Evolutionary conservation across 2,329 filamentous ascomycete species (phyloP), one percentile per base, ranked within the genome.

Genomic region (Teratosphaeria epicoccoides): DNA sequence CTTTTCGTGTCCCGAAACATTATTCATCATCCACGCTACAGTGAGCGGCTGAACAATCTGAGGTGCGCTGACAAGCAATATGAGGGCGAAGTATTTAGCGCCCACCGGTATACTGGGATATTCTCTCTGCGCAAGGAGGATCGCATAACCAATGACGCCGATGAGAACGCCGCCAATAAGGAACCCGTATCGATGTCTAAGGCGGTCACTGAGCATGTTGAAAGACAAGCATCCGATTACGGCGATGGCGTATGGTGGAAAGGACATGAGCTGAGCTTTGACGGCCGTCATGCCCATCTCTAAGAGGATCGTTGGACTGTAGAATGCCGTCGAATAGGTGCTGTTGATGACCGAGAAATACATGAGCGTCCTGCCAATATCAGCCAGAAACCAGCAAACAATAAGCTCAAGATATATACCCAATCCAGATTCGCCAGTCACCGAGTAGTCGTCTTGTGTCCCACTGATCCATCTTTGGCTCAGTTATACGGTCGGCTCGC

Each of bases 301-400:
- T 53, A 76, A 71, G 47, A 88, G 84, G 51, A 89, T 82, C 0
- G 84, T 84, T 0, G 71, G 72, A 22, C 74, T 56, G 61, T 73
- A 75, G 22, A 75, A 70, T 17, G 62, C 63, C 6, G 66, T 70
- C 6, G 67, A 68, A 47, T 77, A 75, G 3, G 73, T 74, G 0
- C 73, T 74, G 37, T 73, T 75, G 20, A 75, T 49, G 24, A 49
- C 9, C 24, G 23, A 11, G 44, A n/a, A n/a, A n/a, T n/a, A n/a
- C n/a, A n/a, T n/a, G n/a, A n/a, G n/a, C n/a, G n/a, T n/a, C n/a
- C n/a, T n/a, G n/a, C n/a, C n/a, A n/a, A n/a, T n/a, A n/a, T n/a
- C n/a, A n/a, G n/a, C n/a, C n/a, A n/a, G n/a, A n/a, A n/a, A n/a
- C n/a, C n/a, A n/a, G n/a, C n/a, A n/a, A n/a, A n/a, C n/a, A n/a